These are phyloP conservation scores for Hordeum marinum DNA, from an alignment of 176 grass and related monocot genomes.

Conservation along the genomic window DNA sequence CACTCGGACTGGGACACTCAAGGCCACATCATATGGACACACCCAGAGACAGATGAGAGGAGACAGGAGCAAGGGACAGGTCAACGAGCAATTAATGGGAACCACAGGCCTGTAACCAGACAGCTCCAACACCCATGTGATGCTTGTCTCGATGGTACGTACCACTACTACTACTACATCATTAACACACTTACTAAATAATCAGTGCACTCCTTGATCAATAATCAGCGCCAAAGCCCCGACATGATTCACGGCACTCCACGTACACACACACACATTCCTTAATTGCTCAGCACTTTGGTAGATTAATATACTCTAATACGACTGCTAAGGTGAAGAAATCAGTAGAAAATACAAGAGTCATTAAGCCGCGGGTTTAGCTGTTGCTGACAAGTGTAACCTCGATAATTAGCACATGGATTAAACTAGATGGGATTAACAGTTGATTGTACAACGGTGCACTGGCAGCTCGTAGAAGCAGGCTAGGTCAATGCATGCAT, in stretches of 20 bases:
- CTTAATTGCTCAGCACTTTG: not conserved
- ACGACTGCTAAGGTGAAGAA: not conserved
- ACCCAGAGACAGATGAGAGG: not conserved
- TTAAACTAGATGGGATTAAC: not conserved
- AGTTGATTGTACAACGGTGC: constrained; percentile 12
- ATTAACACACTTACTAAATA: not conserved
- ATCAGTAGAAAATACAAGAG: not conserved
- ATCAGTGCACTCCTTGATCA: not conserved
- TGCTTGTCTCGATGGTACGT: not conserved
- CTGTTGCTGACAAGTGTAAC: not conserved
- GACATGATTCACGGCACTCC: not conserved
- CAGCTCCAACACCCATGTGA: constrained; percentile 23
- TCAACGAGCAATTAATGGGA: constrained; percentile 33
- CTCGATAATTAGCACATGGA: not conserved
- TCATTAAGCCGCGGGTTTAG: not conserved
- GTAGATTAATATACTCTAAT: too few relatives aligned
- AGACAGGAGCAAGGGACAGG: not conserved
- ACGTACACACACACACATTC: not conserved
- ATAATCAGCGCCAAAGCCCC: not conserved
- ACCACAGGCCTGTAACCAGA: not conserved
- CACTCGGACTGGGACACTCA: not conserved
- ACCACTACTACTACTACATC: too few relatives aligned
- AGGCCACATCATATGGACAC: not conserved
- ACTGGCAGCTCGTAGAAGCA: not conserved
- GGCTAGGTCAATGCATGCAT: constrained; percentile 26